Conservation (phyloP, 2,329 filamentous ascomycete genomes). For the Teratosphaeria destructans region DNA sequence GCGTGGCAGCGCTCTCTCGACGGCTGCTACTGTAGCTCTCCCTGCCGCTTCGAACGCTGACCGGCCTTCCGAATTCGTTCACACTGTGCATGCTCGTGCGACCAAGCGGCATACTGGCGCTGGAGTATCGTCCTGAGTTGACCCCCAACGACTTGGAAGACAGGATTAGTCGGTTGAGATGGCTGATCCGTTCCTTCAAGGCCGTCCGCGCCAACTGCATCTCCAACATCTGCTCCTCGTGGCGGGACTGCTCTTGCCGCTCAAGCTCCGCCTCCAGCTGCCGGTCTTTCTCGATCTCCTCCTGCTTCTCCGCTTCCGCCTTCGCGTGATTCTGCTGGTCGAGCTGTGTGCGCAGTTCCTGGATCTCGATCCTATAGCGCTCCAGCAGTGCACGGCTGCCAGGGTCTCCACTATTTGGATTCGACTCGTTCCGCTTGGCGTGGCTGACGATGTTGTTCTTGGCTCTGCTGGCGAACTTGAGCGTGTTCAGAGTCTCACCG, state of each 20-base stretch:
- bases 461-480: slow-evolving; percentile 92
- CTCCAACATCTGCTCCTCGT: slow-evolving; percentile 95
- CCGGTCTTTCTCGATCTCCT: slow-evolving; percentile 61
- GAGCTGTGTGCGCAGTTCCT: slow-evolving; percentile 67
- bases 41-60: slow-evolving; percentile 19
- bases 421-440: slow-evolving; percentile 85
- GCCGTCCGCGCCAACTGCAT: slow-evolving; percentile 96
- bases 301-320: slow-evolving; percentile 45
- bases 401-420: slow-evolving; percentile 66
- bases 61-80: slow-evolving; percentile 22
- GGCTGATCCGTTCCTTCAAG: slow-evolving; percentile 92
- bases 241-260: slow-evolving; percentile 58
- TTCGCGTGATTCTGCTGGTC: slow-evolving; percentile 67
- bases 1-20: slow-evolving; percentile 25
- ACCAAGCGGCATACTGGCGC: slow-evolving; percentile 25
- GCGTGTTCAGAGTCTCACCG: slow-evolving; percentile 82
- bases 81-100: slow-evolving; percentile 29
- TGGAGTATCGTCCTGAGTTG: slow-evolving; percentile 60
- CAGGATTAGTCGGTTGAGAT: slow-evolving; percentile 86
- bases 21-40: slow-evolving; percentile 16
- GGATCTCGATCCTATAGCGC: slow-evolving; percentile 86
- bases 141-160: slow-evolving; percentile 94
- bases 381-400: slow-evolving; percentile 81
- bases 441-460: slow-evolving; percentile 98
- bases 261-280: slow-evolving; percentile 58